phyloP scores from a whole-genome alignment of 2,329 filamentous ascomycete species.

The Alternaria panax region DNA sequence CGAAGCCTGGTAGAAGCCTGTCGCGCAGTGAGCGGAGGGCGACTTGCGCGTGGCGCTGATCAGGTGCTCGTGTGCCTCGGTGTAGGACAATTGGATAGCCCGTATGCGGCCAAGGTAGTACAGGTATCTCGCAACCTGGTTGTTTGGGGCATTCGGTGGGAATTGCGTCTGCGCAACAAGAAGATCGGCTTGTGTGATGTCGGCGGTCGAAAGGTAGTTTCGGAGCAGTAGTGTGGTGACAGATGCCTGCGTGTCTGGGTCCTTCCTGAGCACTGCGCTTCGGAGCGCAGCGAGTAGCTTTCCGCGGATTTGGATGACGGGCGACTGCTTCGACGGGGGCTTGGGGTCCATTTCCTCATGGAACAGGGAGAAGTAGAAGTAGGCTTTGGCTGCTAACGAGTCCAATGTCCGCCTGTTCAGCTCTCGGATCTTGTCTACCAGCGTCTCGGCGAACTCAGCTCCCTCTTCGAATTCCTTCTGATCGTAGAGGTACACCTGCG shows the following conservation, averaged over 20 bases:
- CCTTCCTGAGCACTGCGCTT: constrained; percentile 95
- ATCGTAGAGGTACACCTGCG: constrained; percentile 87
- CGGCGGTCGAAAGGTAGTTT: constrained; percentile 94
- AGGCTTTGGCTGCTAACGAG: constrained; percentile 91
- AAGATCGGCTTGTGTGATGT: constrained; percentile 95
- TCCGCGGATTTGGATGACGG: constrained; percentile 85
- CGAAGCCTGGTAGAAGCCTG: constrained; percentile 94
- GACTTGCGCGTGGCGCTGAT: constrained; percentile 94
- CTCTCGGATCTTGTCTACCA: constrained; percentile 84
- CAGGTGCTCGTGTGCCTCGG: constrained; percentile 93
- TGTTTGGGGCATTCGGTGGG: constrained; percentile 92
- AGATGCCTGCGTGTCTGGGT: constrained; percentile 94
- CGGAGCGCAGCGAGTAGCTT: constrained; percentile 86
- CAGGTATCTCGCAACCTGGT: constrained; percentile 95
- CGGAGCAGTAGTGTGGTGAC: constrained; percentile 94
- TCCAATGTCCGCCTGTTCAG: constrained; percentile 94
- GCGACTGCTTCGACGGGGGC: constrained; percentile 86
- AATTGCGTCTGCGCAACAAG: constrained; percentile 96
- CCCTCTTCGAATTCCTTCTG: constrained; percentile 81
- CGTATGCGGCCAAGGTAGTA: constrained; percentile 98
- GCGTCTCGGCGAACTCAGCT: constrained; percentile 80
- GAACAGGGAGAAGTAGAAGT: constrained; percentile 98
- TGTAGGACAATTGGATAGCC: constrained; percentile 95
- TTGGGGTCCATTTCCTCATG: constrained; percentile 88
- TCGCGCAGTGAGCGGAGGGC: constrained; percentile 84